Evolutionary conservation across 73 alveolate genomes (phyloP), one percentile per base, ranked within the genome.

Genomic region (Diophrys appendiculata): DNA sequence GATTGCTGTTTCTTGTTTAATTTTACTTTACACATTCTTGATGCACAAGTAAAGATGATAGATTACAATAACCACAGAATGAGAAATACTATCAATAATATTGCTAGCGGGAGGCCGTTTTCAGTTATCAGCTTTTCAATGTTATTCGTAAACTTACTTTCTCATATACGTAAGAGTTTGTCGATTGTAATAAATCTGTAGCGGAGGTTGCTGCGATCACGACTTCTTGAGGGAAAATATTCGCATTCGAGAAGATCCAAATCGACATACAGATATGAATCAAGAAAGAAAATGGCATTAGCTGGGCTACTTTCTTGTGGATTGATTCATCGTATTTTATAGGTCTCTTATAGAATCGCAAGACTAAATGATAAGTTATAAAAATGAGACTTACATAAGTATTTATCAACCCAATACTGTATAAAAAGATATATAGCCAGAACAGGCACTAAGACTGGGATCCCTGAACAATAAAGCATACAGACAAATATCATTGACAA

Each of bases 251-350:
- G 74, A 70, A 90, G 43, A 76, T 35, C 87, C 90, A 87, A 32
- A 90, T 72, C 0, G 91, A 91, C 22, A 90, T 52, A n/a, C 70
- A 54, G 34, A 82, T 34, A 77, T 90, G 97, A 67, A 87, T 1
- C 18, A 90, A 73, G 14, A 82, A 52, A 14, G 89, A 76, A 23
- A 88, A 24, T 1, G 94, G 97, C 33, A 90, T 54, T 13, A 87
- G 33, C 8, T 32, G 65, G 28, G 82, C 33, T 11, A 60, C 89
- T 35, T 83, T 32, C 18, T 81, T 68, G 70, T 90, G 86, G 52
- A 88, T 72, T 0, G 79, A 73, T 1, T 76, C 72, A 27, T 70
- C 73, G 65, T 54, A 81, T 52, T 78, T 32, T 24, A 84, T 87
- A 8, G 96, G 96, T 68, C 79, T 78, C 30, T 80, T 69, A 56